These are phyloP conservation scores for Isatis tinctoria DNA, from an alignment of 345 rosid genomes.

Conservation along the genomic window DNA sequence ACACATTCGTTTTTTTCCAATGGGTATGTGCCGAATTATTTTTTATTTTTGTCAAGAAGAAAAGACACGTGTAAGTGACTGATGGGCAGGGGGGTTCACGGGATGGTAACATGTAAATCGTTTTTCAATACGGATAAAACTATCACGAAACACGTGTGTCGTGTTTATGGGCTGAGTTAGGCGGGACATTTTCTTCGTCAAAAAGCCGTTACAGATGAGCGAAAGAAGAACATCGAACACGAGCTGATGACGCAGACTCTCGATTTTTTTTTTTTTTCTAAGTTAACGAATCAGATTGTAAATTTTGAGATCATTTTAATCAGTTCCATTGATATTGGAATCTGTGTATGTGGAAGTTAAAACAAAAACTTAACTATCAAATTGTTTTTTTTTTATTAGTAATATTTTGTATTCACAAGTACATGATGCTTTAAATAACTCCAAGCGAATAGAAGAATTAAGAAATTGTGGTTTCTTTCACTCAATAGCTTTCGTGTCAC, in stretches of 20 bases:
- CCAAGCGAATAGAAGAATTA: not conserved
- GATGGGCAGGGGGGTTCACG: not conserved
- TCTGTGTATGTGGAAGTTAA: not conserved
- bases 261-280: not conserved
- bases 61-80: conserved; percentile 17
- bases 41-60: not conserved
- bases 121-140: conserved; percentile 16
- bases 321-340: not conserved
- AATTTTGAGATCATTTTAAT: not conserved
- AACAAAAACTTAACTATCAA: not conserved
- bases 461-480: conserved; percentile 22
- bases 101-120: conserved; percentile 17
- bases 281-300: not conserved
- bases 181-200: conserved; percentile 22
- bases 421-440: not conserved
- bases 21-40: conserved; percentile 19
- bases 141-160: conserved; percentile 14
- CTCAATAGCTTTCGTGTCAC: conserved; percentile 31
- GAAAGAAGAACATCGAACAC: not conserved
- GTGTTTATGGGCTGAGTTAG: conserved; percentile 21
- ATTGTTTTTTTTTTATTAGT: not conserved
- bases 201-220: conserved; percentile 11
- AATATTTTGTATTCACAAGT: not conserved
- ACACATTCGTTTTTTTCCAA: not conserved
- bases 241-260: conserved; percentile 5